A percentile compares a stretch with the other conserved stretches of the same genome.
These are phyloP conservation scores for Zymoseptoria pseudotritici DNA, from an alignment of 2,329 filamentous ascomycete genomes.

Conservation along the genomic window DNA sequence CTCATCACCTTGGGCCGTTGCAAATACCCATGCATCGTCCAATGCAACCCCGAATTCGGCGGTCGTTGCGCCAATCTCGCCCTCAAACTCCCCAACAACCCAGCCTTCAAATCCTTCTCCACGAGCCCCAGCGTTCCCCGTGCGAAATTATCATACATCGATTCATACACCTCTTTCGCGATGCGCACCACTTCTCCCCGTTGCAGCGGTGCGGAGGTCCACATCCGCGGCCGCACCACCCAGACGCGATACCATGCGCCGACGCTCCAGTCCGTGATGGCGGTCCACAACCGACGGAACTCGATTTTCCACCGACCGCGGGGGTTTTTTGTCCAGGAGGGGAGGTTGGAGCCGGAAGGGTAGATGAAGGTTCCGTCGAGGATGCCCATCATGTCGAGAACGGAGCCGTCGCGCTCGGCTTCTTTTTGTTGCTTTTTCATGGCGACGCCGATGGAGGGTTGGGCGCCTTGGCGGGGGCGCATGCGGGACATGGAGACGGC, in stretches of 20 bases:
- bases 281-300: conserved; percentile 1
- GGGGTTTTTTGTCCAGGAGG: conserved; percentile 11
- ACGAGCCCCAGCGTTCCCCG: conserved; percentile 29
- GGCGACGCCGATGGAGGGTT: conserved; percentile 35
- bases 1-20: conserved; percentile 10
- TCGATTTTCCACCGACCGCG: conserved; percentile 5
- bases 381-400: conserved; percentile 38
- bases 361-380: conserved; percentile 33
- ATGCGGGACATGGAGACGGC: conserved; percentile 5
- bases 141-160: conserved; percentile 43
- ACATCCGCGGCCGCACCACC: conserved; percentile 2
- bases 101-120: conserved; percentile 15
- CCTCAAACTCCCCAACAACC: conserved; percentile 22
- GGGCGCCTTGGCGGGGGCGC: conserved; percentile 16
- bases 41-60: conserved; percentile 26
- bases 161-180: conserved; percentile 36
- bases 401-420: conserved; percentile 27
- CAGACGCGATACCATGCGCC: conserved; percentile 8
- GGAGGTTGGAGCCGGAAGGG: conserved; percentile 21
- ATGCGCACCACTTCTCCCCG: conserved; percentile 30
- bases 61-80: conserved; percentile 30
- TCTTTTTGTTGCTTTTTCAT: conserved; percentile 27
- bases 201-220: conserved; percentile 10
- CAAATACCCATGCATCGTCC: conserved; percentile 25
- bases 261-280: not conserved